A percentile compares a stretch with the other conserved stretches of the same genome.
phyloP scores from a whole-genome alignment of 1,284 basidiomycete species.

The Pascua guehoae region DNA sequence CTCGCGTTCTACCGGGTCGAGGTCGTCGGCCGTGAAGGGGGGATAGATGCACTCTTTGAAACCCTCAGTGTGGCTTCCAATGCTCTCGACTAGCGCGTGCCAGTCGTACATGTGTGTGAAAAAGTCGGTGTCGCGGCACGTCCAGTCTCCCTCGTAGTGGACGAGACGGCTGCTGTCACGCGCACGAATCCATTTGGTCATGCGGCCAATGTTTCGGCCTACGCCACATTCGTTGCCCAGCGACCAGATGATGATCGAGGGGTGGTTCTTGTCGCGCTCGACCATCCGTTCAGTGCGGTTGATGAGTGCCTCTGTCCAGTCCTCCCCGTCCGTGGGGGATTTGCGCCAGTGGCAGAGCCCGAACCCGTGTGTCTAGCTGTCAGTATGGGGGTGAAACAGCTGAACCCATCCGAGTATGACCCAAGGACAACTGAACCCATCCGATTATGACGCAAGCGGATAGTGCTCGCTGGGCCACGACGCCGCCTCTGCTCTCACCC shows the following conservation, averaged over 20 bases:
- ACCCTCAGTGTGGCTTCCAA: slow-evolving; percentile 13
- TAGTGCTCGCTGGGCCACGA: no score
- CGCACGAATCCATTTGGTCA: slow-evolving; percentile 16
- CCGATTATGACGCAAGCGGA: no score
- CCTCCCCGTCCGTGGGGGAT: slow-evolving; percentile 11
- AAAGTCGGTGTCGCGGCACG: slow-evolving; percentile 17
- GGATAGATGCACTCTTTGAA: neutral
- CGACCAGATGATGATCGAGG: slow-evolving; percentile 25
- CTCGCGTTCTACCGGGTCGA: slow-evolving; percentile 9
- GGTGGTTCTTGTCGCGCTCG: slow-evolving; percentile 32
- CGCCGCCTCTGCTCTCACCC: no score
- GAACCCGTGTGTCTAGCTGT: slow-evolving; percentile 24
- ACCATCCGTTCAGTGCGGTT: slow-evolving; percentile 21
- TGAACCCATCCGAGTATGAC: no score
- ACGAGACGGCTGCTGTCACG: slow-evolving; percentile 19
- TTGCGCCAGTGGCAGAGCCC: slow-evolving; percentile 15
- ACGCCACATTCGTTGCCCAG: slow-evolving; percentile 26
- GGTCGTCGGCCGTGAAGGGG: neutral
- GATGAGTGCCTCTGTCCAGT: slow-evolving; percentile 17
- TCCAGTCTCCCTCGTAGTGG: slow-evolving; percentile 26
- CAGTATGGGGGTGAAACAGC: no score
- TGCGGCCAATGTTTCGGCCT: slow-evolving; percentile 21
- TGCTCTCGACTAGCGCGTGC: slow-evolving; percentile 9
- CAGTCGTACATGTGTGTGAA: slow-evolving; percentile 24
- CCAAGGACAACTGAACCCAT: no score